These are phyloP conservation scores for Solanum paucissectum DNA, from an alignment of 257 asterid species.

Conservation along the genomic window DNA sequence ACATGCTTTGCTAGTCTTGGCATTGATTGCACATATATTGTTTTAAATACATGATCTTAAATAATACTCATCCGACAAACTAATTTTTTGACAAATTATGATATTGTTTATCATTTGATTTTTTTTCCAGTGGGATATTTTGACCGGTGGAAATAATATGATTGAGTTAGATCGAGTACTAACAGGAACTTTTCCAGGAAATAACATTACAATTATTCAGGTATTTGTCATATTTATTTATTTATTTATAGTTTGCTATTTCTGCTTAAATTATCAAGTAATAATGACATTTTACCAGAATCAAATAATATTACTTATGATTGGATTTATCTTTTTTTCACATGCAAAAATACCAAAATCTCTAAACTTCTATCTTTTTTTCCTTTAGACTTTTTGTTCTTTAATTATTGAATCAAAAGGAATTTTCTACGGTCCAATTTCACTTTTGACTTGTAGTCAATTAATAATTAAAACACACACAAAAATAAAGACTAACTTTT, in stretches of 20 bases:
- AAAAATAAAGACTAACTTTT: neutral
- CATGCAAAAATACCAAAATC: neutral
- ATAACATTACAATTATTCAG: conserved; percentile 48
- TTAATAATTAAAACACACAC: neutral
- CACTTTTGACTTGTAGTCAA: neutral
- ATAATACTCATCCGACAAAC: neutral
- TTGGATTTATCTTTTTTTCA: neutral
- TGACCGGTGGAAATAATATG: conserved; percentile 34
- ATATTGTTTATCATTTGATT: neutral
- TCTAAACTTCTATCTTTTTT: neutral
- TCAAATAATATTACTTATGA: neutral
- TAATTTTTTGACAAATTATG: neutral
- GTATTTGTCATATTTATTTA: conserved; percentile 13
- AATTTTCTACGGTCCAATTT: neutral
- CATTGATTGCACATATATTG: neutral
- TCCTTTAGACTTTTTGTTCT: neutral
- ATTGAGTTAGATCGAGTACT: conserved; percentile 40
- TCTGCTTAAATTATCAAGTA: neutral
- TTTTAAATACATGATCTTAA: neutral
- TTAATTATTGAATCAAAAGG: neutral
- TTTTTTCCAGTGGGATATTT: conserved; percentile 54
- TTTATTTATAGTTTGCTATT: neutral
- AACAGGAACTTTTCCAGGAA: conserved; percentile 46
- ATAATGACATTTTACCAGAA: neutral
- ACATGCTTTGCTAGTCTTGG: neutral